Conservation (phyloP, 1,284 basidiomycete genomes). For the Marasmius oreades region DNA sequence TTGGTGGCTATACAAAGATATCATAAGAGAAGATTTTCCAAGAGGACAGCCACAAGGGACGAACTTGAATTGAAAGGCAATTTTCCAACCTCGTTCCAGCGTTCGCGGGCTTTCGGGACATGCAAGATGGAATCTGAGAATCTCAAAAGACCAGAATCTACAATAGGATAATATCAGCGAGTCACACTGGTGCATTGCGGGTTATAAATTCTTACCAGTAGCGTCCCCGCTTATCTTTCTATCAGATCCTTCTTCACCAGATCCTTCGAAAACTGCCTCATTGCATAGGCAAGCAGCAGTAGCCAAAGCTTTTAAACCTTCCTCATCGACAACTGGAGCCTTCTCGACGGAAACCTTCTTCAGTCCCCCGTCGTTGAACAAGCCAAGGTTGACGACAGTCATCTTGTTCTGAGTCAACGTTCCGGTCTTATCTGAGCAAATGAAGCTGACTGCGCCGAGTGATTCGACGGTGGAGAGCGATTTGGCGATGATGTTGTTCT, state of each 20-base stretch:
- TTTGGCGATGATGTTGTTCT: constrained; percentile 60
- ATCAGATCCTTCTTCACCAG: constrained; percentile 28
- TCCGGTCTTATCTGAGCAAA: constrained; percentile 45
- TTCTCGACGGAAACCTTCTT: constrained; percentile 17
- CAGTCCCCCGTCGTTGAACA: constrained; percentile 26
- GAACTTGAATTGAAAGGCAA: constrained; percentile 50
- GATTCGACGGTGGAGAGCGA: constrained; percentile 43
- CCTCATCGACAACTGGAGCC: constrained; percentile 10
- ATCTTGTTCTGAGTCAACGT: constrained; percentile 51
- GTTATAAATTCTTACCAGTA: constrained; percentile 41
- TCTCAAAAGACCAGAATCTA: constrained; percentile 43
- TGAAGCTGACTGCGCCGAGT: constrained; percentile 41
- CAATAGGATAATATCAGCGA: constrained; percentile 16
- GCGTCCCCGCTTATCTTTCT: constrained; percentile 57
- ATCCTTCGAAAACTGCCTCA: constrained; percentile 48
- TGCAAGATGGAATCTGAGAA: constrained; percentile 41
- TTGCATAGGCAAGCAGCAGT: constrained; percentile 57
- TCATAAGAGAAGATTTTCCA: background rate
- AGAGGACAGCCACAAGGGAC: background rate
- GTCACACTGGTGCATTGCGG: background rate
- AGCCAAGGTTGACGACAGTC: constrained; percentile 40
- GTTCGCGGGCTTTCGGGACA: constrained; percentile 23
- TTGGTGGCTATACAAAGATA: constrained; percentile 38
- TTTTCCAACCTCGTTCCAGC: constrained; percentile 32
- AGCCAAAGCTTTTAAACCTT: constrained; percentile 23